Percentiles rank a stretch among this genome's conserved stretches.
phyloP scores from a whole-genome alignment of 345 rosid genomes.

The Lumnitzera littorea region DNA sequence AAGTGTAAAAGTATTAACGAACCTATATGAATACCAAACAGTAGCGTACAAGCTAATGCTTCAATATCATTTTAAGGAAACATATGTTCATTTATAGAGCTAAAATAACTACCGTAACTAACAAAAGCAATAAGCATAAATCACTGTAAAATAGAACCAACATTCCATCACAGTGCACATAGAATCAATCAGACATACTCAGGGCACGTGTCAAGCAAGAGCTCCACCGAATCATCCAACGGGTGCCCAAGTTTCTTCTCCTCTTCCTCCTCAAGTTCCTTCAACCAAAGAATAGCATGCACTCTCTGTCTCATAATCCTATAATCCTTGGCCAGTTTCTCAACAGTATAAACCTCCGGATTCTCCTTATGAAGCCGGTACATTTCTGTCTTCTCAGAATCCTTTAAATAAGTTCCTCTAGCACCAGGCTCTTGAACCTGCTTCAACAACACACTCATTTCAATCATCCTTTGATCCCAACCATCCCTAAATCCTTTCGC shows the following conservation, averaged over 20 bases:
- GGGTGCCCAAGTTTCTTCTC: constrained; percentile 86
- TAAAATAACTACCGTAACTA: no score
- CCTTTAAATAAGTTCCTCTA: constrained; percentile 82
- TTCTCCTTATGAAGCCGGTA: constrained; percentile 78
- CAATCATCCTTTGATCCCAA: constrained; percentile 47
- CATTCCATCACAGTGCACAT: background rate
- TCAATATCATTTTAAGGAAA: no score
- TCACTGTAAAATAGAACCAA: background rate
- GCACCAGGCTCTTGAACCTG: constrained; percentile 88
- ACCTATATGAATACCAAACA: no score
- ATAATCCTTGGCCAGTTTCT: constrained; percentile 82
- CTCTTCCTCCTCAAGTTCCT: constrained; percentile 82
- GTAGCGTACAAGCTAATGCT: no score
- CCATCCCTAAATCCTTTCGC: constrained; percentile 46
- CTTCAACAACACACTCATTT: constrained; percentile 50
- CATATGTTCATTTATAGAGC: no score
- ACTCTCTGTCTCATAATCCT: constrained; percentile 97
- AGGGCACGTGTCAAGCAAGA: constrained; percentile 77
- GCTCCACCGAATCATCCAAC: constrained; percentile 83
- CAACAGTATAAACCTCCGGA: constrained; percentile 73
- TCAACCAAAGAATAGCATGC: constrained; percentile 92
- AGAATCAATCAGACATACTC: constrained; percentile 44
- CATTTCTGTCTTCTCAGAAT: constrained; percentile 95
- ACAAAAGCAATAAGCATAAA: background rate
- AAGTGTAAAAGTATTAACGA: no score